phyloP scores from a whole-genome alignment of 2,329 filamentous ascomycete genomes.

The Pseudogymnoascus sp. region DNA sequence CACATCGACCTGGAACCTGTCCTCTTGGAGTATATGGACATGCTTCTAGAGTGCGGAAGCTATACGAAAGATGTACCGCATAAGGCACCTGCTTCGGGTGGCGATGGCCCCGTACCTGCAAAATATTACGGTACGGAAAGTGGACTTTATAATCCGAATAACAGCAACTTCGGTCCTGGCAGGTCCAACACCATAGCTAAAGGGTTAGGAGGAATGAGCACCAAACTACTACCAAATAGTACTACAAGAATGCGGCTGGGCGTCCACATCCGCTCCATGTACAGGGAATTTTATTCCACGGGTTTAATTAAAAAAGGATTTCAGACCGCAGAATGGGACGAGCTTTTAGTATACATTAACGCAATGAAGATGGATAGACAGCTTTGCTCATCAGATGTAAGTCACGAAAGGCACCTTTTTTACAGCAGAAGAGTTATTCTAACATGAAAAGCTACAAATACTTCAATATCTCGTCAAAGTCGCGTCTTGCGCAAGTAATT shows the following conservation, averaged over 20 bases:
- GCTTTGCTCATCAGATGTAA: not conserved
- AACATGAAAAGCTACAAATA: not conserved
- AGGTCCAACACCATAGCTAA: not conserved
- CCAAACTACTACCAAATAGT: not conserved
- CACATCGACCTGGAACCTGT: not conserved
- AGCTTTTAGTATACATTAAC: not conserved
- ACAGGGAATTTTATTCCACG: not conserved
- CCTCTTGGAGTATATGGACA: not conserved
- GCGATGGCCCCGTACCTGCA: not conserved
- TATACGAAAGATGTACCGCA: not conserved
- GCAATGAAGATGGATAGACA: not conserved
- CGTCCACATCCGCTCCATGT: not conserved
- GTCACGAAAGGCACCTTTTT: not conserved
- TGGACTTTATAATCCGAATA: not conserved
- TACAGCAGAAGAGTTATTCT: not conserved
- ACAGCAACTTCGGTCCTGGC: not conserved
- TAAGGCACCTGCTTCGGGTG: not conserved
- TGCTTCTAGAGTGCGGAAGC: not conserved
- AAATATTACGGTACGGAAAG: not conserved
- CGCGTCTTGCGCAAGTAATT: not conserved
- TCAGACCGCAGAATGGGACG: not conserved
- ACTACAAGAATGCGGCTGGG: not conserved
- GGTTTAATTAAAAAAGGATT: not conserved
- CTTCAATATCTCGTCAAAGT: not conserved
- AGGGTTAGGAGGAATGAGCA: not conserved